Evolutionary conservation across 768 basidiomycete species (phyloP), one percentile per base, ranked within the genome.

Genomic region (Termitomyces sp.): DNA sequence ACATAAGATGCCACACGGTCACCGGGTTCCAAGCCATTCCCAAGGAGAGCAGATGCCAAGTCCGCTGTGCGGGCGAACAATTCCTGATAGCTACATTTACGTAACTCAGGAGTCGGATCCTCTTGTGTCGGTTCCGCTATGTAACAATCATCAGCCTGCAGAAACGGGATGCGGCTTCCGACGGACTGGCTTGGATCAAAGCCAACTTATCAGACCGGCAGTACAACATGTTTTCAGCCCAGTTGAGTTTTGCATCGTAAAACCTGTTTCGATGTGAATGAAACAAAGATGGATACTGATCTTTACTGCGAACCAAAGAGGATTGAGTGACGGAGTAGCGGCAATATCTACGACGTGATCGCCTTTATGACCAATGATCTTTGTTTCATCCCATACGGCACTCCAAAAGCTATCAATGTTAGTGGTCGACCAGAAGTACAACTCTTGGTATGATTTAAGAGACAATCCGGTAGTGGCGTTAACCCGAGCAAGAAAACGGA

Each of bases 141-240:
- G 62, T 58, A 44, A 32, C 48, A 44, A 58, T 60, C 51, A 62
- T 66, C 44, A 65, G 62, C 60, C 32, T 43, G 9, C 7, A 38
- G 55, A 52, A 54, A 52, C 40, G 36, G 35, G 44, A 54, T 48
- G 20, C 35, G 52, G 55, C 60, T 64, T 65, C 60, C 45, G 10
- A 83, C 82, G 57, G 68, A 89, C 87, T 84, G 61, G 81, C 78
- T 76, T 89, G 84, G 51, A 91, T 78, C 59, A 92, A 75, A 2
- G 90, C 89, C 4, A 80, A 65, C 67, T 78, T 71, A 30, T 73
- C 67, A 40, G 82, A 80, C 59, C 85, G 82, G 66, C 75, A 79
- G 30, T 73, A 72, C 38, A 92, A 73, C 81, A 91, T 86, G 65
- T 92, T 91, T 73, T 92, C 88, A 22, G 90, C 88, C 84, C 86